Evolutionary conservation across 768 basidiomycete genomes (phyloP).

Genomic region (Auricularia sp.): DNA sequence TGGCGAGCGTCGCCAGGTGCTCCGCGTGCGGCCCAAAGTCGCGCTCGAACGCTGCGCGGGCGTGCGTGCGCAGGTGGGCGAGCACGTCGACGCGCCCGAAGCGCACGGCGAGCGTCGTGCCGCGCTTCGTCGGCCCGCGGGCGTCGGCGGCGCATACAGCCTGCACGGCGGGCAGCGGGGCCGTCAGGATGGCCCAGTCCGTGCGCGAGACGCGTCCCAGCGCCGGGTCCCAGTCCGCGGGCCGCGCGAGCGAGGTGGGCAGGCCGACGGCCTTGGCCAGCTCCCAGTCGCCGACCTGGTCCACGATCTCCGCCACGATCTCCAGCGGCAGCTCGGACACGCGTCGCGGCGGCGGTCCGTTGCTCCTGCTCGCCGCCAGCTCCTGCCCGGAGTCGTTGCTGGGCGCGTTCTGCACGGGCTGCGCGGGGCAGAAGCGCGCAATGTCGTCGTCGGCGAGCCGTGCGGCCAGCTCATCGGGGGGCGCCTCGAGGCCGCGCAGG

Average conservation of each 20-base stretch:
- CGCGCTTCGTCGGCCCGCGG: conserved; percentile 57
- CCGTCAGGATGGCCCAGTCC: conserved; percentile 65
- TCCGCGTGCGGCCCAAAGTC: conserved; percentile 44
- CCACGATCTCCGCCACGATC: conserved; percentile 65
- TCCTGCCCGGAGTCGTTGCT: not conserved
- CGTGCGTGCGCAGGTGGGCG: conserved; percentile 57
- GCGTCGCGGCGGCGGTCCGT: conserved; percentile 20
- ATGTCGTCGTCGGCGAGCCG: conserved; percentile 63
- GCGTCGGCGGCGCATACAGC: conserved; percentile 40
- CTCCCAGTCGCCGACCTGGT: conserved; percentile 78
- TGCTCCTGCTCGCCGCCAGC: not conserved
- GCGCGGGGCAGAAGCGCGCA: not conserved
- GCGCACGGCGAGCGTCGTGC: conserved; percentile 56
- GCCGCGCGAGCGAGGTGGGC: conserved; percentile 55
- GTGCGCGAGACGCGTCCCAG: conserved; percentile 44
- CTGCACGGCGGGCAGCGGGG: conserved; percentile 49
- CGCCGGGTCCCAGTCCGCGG: conserved; percentile 51
- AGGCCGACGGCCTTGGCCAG: conserved; percentile 68
- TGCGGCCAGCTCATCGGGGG: conserved; percentile 53
- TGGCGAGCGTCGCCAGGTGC: conserved; percentile 69
- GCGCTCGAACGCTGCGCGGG: conserved; percentile 53
- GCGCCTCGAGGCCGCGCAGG: conserved; percentile 56
- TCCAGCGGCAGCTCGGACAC: conserved; percentile 62
- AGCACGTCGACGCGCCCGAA: conserved; percentile 72
- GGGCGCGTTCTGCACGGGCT: not conserved